Evolutionary conservation across 495 filamentous ascomycete species (phyloP).

Genomic region (Talaromyces liani): DNA sequence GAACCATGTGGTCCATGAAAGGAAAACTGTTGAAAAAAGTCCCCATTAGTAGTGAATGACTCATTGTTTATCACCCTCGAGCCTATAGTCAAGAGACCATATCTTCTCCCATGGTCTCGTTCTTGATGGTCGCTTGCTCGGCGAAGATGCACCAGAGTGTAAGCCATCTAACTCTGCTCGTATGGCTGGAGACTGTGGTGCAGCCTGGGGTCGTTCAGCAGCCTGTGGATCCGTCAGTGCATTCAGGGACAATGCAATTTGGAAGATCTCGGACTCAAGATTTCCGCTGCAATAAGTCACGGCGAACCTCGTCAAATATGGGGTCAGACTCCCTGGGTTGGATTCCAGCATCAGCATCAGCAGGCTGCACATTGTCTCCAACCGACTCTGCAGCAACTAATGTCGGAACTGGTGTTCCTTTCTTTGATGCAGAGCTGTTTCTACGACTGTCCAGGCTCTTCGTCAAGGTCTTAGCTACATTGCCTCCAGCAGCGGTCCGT

Average conservation of each 20-base stretch:
- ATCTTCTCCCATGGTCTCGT: constrained; percentile 46
- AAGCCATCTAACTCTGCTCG: constrained; percentile 8
- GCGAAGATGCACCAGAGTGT: constrained; percentile 12
- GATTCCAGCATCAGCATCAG: constrained; percentile 23
- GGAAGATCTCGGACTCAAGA: constrained; percentile 24
- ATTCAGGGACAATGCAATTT: constrained; percentile 10
- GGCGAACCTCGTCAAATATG: constrained; percentile 45
- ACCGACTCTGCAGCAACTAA: constrained; percentile 29
- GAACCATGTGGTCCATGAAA: neutral
- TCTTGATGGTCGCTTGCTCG: constrained; percentile 17
- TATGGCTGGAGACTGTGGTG: constrained; percentile 18
- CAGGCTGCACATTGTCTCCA: constrained; percentile 28
- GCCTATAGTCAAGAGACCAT: constrained; percentile 43
- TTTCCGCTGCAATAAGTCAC: constrained; percentile 33
- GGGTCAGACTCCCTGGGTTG: constrained; percentile 29
- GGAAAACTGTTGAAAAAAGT: neutral
- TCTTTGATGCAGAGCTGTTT: constrained; percentile 75
- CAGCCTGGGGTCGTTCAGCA: constrained; percentile 8
- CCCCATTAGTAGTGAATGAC: no score
- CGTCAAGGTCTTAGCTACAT: constrained; percentile 68
- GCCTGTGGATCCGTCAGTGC: constrained; percentile 12
- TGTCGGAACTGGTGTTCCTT: constrained; percentile 37
- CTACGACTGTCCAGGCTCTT: constrained; percentile 85
- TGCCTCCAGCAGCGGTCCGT: constrained; percentile 43
- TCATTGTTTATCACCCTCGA: constrained; percentile 23